These are phyloP conservation scores for Vaccinium darrowii DNA, from an alignment of 148 eudicot genomes.

Conservation along the genomic window DNA sequence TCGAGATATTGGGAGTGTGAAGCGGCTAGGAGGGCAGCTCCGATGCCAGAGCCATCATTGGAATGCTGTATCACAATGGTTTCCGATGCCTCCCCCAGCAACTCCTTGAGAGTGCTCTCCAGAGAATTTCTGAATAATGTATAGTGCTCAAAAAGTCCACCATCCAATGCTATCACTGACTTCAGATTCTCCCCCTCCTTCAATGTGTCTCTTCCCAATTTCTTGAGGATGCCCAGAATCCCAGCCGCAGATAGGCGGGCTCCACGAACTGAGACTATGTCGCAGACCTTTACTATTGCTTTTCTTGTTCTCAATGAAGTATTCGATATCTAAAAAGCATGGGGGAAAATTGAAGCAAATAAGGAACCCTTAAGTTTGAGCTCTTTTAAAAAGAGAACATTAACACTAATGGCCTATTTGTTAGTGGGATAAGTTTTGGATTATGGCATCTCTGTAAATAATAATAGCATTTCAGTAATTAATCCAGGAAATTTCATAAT, in stretches of 20 bases:
- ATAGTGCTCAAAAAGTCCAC: slow-evolving; percentile 84
- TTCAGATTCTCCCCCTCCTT: slow-evolving; percentile 55
- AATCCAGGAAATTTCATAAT: background rate
- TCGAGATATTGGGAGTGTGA: slow-evolving; percentile 77
- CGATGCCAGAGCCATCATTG: slow-evolving; percentile 89
- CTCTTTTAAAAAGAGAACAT: background rate
- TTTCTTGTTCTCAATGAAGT: slow-evolving; percentile 77
- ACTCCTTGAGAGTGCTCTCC: slow-evolving; percentile 69
- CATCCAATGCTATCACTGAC: slow-evolving; percentile 81
- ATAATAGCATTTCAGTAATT: background rate
- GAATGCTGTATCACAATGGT: slow-evolving; percentile 64
- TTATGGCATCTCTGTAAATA: too few species aligned
- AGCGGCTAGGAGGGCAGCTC: slow-evolving; percentile 94
- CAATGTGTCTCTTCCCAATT: slow-evolving; percentile 61
- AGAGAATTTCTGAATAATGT: slow-evolving; percentile 65
- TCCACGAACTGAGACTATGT: slow-evolving; percentile 72
- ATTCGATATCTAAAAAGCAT: slow-evolving; percentile 49
- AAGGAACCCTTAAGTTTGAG: background rate
- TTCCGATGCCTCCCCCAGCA: slow-evolving; percentile 63
- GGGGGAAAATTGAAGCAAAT: background rate
- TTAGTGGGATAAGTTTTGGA: background rate
- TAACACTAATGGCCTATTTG: background rate
- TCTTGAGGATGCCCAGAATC: slow-evolving; percentile 78
- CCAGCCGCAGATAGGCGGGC: slow-evolving; percentile 94
- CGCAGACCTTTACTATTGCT: slow-evolving; percentile 63